A percentile compares a stretch with the other conserved stretches of the same genome.
phyloP scores from a whole-genome alignment of 1,139 yeast species.

The Suhomyces maxii region DNA sequence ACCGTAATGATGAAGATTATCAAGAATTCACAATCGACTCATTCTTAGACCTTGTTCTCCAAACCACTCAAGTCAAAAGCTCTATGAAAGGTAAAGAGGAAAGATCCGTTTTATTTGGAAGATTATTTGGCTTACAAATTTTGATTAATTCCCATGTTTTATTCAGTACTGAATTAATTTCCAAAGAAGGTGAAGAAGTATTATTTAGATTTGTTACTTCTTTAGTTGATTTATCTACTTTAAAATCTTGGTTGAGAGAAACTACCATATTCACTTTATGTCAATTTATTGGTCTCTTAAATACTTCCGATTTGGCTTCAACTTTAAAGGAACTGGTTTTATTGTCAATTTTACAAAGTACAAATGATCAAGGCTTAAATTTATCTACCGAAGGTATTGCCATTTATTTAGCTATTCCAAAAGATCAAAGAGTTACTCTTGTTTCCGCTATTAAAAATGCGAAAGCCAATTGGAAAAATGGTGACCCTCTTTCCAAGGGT shows the following conservation, averaged over 20 bases:
- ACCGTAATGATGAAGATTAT: conserved; percentile 20
- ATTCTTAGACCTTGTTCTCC: conserved; percentile 46
- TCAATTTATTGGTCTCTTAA: conserved; percentile 37
- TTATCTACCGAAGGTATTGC: conserved; percentile 82
- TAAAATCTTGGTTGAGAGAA: conserved; percentile 86
- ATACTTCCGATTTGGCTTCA: conserved; percentile 20
- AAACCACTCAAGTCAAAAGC: conserved; percentile 43
- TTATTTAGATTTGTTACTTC: conserved; percentile 40
- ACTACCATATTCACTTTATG: conserved; percentile 72
- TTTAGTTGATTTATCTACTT: conserved; percentile 57
- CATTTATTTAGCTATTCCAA: conserved; percentile 55
- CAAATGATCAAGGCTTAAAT: conserved; percentile 57
- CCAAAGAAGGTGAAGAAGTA: conserved; percentile 29
- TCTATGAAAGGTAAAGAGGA: conserved; percentile 79
- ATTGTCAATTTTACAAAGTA: conserved; percentile 32
- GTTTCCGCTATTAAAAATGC: conserved; percentile 27
- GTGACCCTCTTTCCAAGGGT: conserved; percentile 71
- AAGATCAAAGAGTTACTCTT: conserved; percentile 25
- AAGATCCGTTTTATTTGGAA: conserved; percentile 78
- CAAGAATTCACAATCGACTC: conserved; percentile 34
- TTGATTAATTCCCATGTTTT: conserved; percentile 60
- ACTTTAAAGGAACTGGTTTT: conserved; percentile 24
- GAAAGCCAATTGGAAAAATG: conserved; percentile 60
- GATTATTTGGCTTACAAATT: conserved; percentile 80
- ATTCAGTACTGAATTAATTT: conserved; percentile 22